Base-by-base conservation (phyloP, 2,329 filamentous ascomycete species). In the Xylariaceae sp. region DNA sequence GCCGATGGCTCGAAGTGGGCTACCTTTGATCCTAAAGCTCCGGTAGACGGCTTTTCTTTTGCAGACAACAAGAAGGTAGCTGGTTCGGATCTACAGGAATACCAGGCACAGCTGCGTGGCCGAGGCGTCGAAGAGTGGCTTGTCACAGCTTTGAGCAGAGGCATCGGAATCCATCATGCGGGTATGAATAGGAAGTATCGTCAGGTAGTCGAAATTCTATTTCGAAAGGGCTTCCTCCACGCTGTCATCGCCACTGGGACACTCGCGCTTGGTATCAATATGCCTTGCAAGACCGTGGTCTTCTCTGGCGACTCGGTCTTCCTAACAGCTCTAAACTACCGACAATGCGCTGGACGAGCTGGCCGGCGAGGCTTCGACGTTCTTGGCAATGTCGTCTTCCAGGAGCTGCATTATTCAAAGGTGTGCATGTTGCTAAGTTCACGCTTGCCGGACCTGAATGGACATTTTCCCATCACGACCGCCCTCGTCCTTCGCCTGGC, bases 221-320 rank as follows among this genome's bases (percentile, higher is more conserved):
- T 92, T 74, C 82, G 90, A 7, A 88, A 84, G 69, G 88, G 89
- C 0, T 92, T 84, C 67, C 73, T 93, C 36, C 81, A 83, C 6
- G 86, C 89, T 1, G 85, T 93, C 24, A 80, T 93, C 23, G 89
- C 90, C 0, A 93, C 90, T 1, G 90, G 89, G 1, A 92, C 89
- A 0, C 79, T 92, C 19, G 87, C 88, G 1, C 76, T 93, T 4
- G 90, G 90, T 76, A 89, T 94, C 76, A 94, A 91, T 65, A 91
- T 91, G 87, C 90, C 90, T 8, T 93, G 89, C 71, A 91, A 90
- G 71, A 94, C 90, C 1, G 89, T 92, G 0, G 84, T 92, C 1
- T 94, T 94, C 70, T 82, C 80, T 14, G 89, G 88, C 0, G 89
- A 93, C 69, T 90, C 87, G 0, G 79, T 90, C 2, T 92, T 84